Evolutionary conservation across 2,329 filamentous ascomycete genomes (phyloP).

Genomic region (Fusarium ambrosium): DNA sequence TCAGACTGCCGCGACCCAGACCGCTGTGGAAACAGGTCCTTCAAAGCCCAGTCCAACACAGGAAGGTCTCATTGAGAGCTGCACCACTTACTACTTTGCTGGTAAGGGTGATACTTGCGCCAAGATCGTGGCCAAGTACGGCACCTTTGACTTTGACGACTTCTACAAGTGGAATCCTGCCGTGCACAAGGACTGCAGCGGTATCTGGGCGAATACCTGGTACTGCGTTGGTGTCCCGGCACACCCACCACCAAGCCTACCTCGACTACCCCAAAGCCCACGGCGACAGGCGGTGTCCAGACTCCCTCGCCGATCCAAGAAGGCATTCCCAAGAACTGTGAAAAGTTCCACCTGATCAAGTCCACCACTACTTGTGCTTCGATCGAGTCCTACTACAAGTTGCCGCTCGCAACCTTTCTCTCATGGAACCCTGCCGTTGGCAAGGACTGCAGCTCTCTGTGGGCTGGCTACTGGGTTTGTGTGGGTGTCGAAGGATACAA

Average conservation of each 20-base stretch:
- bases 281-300: not conserved
- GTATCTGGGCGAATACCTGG: not conserved
- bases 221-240: not conserved
- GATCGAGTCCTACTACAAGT: conserved; percentile 1
- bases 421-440: not conserved
- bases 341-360: not conserved
- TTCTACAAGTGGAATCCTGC: conserved; percentile 31
- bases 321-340: not conserved
- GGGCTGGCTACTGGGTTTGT: not conserved
- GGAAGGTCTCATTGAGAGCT: conserved; percentile 1
- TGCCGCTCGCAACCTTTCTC: not conserved
- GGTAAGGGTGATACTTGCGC: conserved; percentile 6
- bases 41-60: not conserved
- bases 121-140: not conserved
- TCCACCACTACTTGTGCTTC: not conserved
- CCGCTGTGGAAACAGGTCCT: not conserved
- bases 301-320: not conserved
- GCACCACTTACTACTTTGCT: conserved; percentile 26
- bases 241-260: not conserved
- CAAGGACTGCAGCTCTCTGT: not conserved
- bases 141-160: conserved; percentile 10
- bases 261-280: not conserved
- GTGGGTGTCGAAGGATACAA: not conserved
- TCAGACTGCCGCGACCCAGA: not conserved
- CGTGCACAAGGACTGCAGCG: not conserved